Evolutionary conservation across 2,329 filamentous ascomycete genomes (phyloP).

Genomic region (Aspergillus felis): DNA sequence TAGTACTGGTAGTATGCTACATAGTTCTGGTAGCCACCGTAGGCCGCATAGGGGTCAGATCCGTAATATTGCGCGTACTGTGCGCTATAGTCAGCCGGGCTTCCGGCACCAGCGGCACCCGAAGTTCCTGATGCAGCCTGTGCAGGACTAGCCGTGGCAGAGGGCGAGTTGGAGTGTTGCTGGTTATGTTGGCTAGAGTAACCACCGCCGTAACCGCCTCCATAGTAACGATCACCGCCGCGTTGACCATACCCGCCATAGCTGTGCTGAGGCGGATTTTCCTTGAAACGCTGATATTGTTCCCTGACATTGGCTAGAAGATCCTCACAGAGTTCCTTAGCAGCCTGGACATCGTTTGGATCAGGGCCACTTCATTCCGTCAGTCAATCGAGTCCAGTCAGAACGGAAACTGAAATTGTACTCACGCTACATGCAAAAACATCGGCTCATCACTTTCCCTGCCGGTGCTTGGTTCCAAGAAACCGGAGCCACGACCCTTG

Average conservation of each 20-base stretch:
- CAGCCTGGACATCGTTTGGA: slow-evolving; percentile 76
- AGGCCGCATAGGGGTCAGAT: slow-evolving; percentile 81
- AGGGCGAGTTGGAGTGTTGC: slow-evolving; percentile 41
- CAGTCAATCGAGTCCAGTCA: slow-evolving; percentile 21
- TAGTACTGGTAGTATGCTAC: slow-evolving; percentile 64
- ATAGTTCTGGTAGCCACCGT: slow-evolving; percentile 80
- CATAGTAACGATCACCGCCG: slow-evolving; percentile 43
- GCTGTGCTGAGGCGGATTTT: slow-evolving; percentile 64
- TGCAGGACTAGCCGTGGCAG: slow-evolving; percentile 42
- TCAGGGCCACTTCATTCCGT: slow-evolving; percentile 69
- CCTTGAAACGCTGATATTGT: slow-evolving; percentile 89
- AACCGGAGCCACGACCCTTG: slow-evolving; percentile 92
- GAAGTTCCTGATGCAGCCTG: slow-evolving; percentile 38
- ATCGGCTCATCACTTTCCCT: slow-evolving; percentile 91
- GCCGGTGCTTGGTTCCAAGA: slow-evolving; percentile 83
- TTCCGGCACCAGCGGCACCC: slow-evolving; percentile 20
- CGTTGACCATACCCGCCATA: slow-evolving; percentile 58
- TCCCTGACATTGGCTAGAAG: slow-evolving; percentile 80
- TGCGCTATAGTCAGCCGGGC: slow-evolving; percentile 65
- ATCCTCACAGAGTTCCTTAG: slow-evolving; percentile 84
- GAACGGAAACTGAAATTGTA: not conserved
- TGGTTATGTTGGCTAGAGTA: slow-evolving; percentile 35
- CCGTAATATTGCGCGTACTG: slow-evolving; percentile 82
- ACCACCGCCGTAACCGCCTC: slow-evolving; percentile 32
- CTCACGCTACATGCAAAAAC: slow-evolving; percentile 89